These are phyloP conservation scores for Moringa oleifera DNA, from an alignment of 345 rosid species.

Conservation along the genomic window DNA sequence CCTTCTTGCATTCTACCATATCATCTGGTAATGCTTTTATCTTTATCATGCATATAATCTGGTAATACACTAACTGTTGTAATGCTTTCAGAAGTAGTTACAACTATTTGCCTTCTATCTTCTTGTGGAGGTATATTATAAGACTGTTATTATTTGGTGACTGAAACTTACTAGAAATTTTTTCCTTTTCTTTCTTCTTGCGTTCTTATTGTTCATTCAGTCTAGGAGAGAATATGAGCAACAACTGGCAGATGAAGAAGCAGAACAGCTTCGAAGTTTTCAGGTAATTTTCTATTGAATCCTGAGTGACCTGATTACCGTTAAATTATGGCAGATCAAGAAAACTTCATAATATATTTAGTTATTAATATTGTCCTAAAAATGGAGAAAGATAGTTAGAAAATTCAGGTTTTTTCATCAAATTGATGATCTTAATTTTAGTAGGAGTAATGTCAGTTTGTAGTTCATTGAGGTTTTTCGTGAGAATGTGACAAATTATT, in stretches of 20 bases:
- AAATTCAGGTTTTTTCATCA: background rate
- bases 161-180: background rate
- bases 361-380: background rate
- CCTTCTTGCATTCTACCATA: too few relatives aligned
- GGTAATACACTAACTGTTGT: too few relatives aligned
- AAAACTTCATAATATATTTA: background rate
- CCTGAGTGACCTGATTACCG: background rate
- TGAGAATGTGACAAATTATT: too few relatives aligned
- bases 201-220: slow-evolving; percentile 28
- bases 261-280: slow-evolving; percentile 65
- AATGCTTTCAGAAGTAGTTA: too few relatives aligned
- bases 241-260: slow-evolving; percentile 71
- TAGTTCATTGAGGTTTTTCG: too few relatives aligned
- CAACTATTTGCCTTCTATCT: too few relatives aligned
- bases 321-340: background rate
- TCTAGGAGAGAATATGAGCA: slow-evolving; percentile 71
- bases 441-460: background rate
- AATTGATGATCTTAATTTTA: background rate
- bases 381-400: background rate
- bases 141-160: slow-evolving; percentile 2
- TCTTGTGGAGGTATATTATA: background rate
- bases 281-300: slow-evolving; percentile 41
- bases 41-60: too few relatives aligned
- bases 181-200: slow-evolving; percentile 1
- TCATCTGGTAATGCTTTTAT: too few relatives aligned